Evolutionary conservation across 2,329 filamentous ascomycete species (phyloP), one percentile per base, ranked within the genome.

Genomic region (Aspergillus ruber): DNA sequence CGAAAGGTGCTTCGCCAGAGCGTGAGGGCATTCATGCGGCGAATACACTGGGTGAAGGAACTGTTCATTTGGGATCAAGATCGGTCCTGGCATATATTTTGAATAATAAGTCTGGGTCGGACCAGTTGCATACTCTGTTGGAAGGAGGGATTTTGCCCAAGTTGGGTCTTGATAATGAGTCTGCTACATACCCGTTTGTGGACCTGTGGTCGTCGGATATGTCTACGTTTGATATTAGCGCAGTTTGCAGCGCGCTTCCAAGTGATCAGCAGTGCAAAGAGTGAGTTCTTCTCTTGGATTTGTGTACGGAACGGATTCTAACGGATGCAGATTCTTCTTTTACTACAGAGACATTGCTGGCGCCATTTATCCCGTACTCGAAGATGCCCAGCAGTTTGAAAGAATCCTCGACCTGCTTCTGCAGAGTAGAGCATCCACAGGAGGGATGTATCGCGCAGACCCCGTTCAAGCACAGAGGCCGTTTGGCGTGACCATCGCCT

Each of bases 201-300:
- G 81, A 83, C 57, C 65, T 84, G 2, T 84, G 80, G 80, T 81
- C 81, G 5, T 79, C 78, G 2, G 79, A 82, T 48, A 79, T 77
- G 43, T 80, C 78, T 1, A 70, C 78, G 5, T 73, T 77, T 50
- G 76, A 81, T 56, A 73, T 81, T 4, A 75, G 71, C 48, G 79
- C 81, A 45, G 71, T 84, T 2, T 79, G 78, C 32, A 79, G 77
- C 54, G 78, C 79, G 1, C 65, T 84, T 27, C 81, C 81, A 0
- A 74, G 69, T 50, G 81, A 84, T 56, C 68, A 74, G 18, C 76
- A 83, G 56, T 80, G 80, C 55, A 68, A 79, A 54, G 74, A 71
- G 69, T 74, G 36, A 59, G 71, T 63, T 17, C 36, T 15, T n/a
- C 12, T 27, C 12, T 29, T n/a, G n/a, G 5, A 10, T 23, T 17